These are phyloP conservation scores for Komagataella pastoris DNA, from an alignment of 805 yeast species.

Conservation along the genomic window DNA sequence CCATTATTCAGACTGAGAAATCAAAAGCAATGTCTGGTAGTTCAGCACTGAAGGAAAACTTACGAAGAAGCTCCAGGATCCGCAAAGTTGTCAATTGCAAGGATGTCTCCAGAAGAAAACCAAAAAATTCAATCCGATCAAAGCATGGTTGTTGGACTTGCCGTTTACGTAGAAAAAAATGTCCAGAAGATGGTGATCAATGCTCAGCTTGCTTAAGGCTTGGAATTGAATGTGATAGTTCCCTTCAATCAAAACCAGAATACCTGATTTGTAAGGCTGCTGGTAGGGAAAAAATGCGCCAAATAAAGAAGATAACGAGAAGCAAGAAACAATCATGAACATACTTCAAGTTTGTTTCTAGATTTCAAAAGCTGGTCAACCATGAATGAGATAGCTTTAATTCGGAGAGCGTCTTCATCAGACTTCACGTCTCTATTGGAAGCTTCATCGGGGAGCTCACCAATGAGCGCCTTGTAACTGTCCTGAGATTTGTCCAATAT, in stretches of 20 bases:
- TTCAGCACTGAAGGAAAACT: neutral
- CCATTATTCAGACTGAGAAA: too few species aligned
- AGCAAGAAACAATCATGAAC: slow-evolving; percentile 19
- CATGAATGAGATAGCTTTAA: slow-evolving; percentile 19
- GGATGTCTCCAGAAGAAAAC: slow-evolving; percentile 1
- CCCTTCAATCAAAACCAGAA: slow-evolving; percentile 32
- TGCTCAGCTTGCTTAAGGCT: slow-evolving; percentile 48
- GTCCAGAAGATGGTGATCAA: slow-evolving; percentile 50
- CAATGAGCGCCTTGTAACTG: slow-evolving; percentile 17
- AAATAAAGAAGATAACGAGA: slow-evolving; percentile 31
- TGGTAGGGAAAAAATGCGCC: slow-evolving; percentile 33
- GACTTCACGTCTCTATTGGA: slow-evolving; percentile 5
- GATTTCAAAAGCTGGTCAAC: slow-evolving; percentile 13
- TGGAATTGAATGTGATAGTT: slow-evolving; percentile 46
- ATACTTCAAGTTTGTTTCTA: neutral
- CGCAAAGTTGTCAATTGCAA: neutral
- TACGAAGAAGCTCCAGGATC: neutral
- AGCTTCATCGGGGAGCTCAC: slow-evolving; percentile 13
- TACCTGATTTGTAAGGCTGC: slow-evolving; percentile 32
- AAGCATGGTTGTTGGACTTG: slow-evolving; percentile 73
- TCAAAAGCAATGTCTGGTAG: neutral
- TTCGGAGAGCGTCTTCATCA: slow-evolving; percentile 19
- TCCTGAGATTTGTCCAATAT: slow-evolving; percentile 15
- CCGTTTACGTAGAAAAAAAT: slow-evolving; percentile 56
- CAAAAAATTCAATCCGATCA: slow-evolving; percentile 18